A percentile compares a stretch with the other conserved stretches of the same genome.
phyloP scores from a whole-genome alignment of 441 rosid genomes.

The Macaranga tanarius region DNA sequence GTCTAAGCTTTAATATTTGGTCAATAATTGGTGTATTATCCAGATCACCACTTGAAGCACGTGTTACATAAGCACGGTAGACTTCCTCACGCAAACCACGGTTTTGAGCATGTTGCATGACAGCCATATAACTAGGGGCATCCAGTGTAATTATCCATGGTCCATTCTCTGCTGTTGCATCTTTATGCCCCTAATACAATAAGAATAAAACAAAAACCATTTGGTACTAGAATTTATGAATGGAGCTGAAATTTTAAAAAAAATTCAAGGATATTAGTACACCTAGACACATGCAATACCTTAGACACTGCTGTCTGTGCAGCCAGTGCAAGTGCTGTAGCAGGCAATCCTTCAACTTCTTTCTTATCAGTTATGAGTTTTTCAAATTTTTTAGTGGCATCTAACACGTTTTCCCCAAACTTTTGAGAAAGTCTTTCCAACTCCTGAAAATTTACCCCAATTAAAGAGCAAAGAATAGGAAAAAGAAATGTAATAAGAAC shows the following conservation, averaged over 20 bases:
- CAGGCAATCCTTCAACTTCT: slow-evolving; percentile 75
- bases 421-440: slow-evolving; percentile 71
- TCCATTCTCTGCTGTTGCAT: slow-evolving; percentile 82
- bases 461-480: slow-evolving; percentile 10
- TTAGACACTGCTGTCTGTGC: slow-evolving; percentile 84
- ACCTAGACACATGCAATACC: slow-evolving; percentile 42
- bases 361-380: slow-evolving; percentile 71
- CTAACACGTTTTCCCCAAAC: slow-evolving; percentile 82
- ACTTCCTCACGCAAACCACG: slow-evolving; percentile 85
- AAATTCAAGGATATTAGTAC: slow-evolving; percentile 5
- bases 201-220: slow-evolving; percentile 9
- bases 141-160: slow-evolving; percentile 90
- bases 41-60: slow-evolving; percentile 77
- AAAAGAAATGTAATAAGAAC: slow-evolving; percentile 5
- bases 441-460: slow-evolving; percentile 49
- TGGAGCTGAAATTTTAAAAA: not conserved
- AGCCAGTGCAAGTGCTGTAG: slow-evolving; percentile 80
- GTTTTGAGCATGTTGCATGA: slow-evolving; percentile 81
- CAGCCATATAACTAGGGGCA: slow-evolving; percentile 72
- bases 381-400: slow-evolving; percentile 87
- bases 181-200: slow-evolving; percentile 63
- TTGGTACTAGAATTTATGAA: not conserved
- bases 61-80: slow-evolving; percentile 61
- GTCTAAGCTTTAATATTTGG: slow-evolving; percentile 68
- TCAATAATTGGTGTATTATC: slow-evolving; percentile 73